Evolutionary conservation across 345 rosid genomes (phyloP).

Genomic region (Pugionium dolabratum): DNA sequence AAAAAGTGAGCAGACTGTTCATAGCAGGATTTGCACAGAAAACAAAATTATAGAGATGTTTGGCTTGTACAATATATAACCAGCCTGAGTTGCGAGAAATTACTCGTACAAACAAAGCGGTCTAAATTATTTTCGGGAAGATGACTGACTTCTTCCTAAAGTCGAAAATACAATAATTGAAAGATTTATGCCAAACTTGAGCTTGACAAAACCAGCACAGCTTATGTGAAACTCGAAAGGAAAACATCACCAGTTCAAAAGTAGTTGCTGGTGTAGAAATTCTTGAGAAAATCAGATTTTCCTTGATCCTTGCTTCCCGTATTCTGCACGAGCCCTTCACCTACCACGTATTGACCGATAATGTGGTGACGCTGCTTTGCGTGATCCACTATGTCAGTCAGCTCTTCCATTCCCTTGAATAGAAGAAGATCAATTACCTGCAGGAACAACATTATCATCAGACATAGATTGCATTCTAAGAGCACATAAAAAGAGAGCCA

Average conservation of each 20-base stretch:
- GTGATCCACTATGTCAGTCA: slow-evolving; percentile 74
- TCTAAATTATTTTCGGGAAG: slow-evolving; percentile 25
- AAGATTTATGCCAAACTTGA: slow-evolving; percentile 25
- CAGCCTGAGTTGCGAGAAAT: slow-evolving; percentile 26
- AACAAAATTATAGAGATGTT: slow-evolving; percentile 17
- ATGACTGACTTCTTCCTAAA: slow-evolving; percentile 9
- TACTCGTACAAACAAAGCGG: slow-evolving; percentile 9
- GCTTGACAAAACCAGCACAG: slow-evolving; percentile 30
- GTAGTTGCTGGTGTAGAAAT: slow-evolving; percentile 88
- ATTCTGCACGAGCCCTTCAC: slow-evolving; percentile 77
- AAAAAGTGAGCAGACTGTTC: background rate
- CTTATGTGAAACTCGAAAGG: slow-evolving; percentile 20
- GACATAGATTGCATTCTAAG: slow-evolving; percentile 7
- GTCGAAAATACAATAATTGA: slow-evolving; percentile 23
- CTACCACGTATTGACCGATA: slow-evolving; percentile 83
- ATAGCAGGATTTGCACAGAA: slow-evolving; percentile 4
- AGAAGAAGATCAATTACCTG: slow-evolving; percentile 95
- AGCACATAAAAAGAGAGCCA: slow-evolving; percentile 6
- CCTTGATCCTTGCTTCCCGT: slow-evolving; percentile 66
- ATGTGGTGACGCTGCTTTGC: slow-evolving; percentile 99
- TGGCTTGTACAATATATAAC: slow-evolving; percentile 25
- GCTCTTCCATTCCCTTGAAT: slow-evolving; percentile 95
- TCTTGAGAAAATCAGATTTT: slow-evolving; percentile 75
- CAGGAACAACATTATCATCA: slow-evolving; percentile 35
- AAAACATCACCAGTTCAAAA: slow-evolving; percentile 46